Conservation (phyloP, 768 basidiomycete species). For the Hericium erinaceus region DNA sequence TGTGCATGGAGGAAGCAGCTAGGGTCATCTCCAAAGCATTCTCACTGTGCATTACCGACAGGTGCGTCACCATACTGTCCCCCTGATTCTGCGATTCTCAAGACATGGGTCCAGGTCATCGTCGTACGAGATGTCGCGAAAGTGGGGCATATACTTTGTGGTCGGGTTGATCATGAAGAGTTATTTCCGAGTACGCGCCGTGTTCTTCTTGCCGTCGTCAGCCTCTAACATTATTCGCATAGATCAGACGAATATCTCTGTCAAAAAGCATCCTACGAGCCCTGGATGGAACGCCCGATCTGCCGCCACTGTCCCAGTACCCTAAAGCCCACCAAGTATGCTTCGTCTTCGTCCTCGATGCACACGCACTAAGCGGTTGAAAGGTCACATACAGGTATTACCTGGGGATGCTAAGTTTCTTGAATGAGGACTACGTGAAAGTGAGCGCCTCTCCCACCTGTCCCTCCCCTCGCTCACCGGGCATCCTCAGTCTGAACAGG, state of each 20-base stretch:
- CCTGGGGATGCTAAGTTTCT: constrained; percentile 86
- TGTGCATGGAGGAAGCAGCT: constrained; percentile 82
- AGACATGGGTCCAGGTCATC: constrained; percentile 37
- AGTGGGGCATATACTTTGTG: constrained; percentile 90
- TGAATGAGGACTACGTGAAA: constrained; percentile 86
- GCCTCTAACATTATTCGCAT: neutral
- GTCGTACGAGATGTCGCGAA: constrained; percentile 64
- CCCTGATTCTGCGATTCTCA: neutral
- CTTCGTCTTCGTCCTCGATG: constrained; percentile 9
- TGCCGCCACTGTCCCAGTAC: constrained; percentile 67
- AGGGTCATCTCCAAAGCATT: constrained; percentile 85
- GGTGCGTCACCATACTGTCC: constrained; percentile 28
- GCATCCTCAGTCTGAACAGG: constrained; percentile 65
- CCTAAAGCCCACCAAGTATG: constrained; percentile 81
- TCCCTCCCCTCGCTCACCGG: neutral
- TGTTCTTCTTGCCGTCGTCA: neutral
- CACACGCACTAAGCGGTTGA: constrained; percentile 4
- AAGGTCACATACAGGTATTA: constrained; percentile 95
- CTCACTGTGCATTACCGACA: constrained; percentile 79
- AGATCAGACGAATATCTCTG: constrained; percentile 88
- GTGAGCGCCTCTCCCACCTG: constrained; percentile 27
- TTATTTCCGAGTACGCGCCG: constrained; percentile 74
- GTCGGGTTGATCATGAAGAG: constrained; percentile 87
- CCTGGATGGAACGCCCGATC: constrained; percentile 74
- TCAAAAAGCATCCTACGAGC: constrained; percentile 90